Conservation (phyloP, 345 rosid genomes). For the Physaria fendleri region DNA sequence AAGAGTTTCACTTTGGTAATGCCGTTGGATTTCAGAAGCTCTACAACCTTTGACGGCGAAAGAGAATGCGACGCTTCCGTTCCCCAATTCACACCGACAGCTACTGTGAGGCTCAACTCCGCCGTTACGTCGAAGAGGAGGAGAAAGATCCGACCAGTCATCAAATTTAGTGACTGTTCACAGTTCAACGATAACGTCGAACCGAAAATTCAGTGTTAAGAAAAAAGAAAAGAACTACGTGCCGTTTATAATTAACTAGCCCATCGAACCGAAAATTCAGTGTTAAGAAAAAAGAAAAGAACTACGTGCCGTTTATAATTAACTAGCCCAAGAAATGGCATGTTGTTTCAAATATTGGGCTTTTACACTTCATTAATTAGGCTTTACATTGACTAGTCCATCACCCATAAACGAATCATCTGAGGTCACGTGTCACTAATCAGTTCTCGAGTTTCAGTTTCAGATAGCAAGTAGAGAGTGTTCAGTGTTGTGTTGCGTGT, state of each 20-base stretch:
- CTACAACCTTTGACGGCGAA: constrained; percentile 67
- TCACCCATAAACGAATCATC: background rate
- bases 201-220: background rate
- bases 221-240: background rate
- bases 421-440: constrained; percentile 10
- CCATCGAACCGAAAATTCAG: background rate
- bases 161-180: constrained; percentile 6
- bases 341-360: background rate
- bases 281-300: background rate
- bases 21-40: constrained; percentile 79
- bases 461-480: background rate
- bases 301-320: constrained; percentile 13
- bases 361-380: too few species aligned
- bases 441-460: background rate
- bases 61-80: constrained; percentile 73
- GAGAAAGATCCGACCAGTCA: constrained; percentile 20
- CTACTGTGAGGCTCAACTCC: constrained; percentile 17
- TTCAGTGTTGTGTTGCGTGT: too few species aligned
- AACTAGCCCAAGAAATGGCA: background rate
- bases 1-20: constrained; percentile 64
- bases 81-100: constrained; percentile 82
- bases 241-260: background rate
- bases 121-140: constrained; percentile 24
- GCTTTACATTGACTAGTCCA: background rate
- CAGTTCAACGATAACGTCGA: background rate